Evolutionary conservation across 2,329 filamentous ascomycete species (phyloP).

Genomic region (Cladosporium cucumerinum): DNA sequence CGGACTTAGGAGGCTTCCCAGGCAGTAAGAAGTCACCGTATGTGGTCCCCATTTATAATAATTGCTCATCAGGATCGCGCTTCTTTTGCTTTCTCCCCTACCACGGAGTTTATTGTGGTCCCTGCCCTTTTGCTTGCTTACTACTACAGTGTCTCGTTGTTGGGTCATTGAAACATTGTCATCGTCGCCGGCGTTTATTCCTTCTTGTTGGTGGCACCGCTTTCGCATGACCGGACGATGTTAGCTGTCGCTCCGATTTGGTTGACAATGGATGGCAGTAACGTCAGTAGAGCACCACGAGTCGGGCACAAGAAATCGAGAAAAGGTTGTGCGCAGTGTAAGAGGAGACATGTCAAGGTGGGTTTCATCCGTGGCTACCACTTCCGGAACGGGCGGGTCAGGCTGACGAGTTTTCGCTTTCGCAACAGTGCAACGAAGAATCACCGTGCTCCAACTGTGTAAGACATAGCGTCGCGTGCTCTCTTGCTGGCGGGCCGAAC

Average conservation of each 20-base stretch:
- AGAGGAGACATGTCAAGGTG: conserved; percentile 33
- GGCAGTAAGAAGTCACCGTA: conserved; percentile 10
- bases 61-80: conserved; percentile 1
- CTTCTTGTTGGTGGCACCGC: not conserved
- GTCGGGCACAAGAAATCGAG: conserved; percentile 31
- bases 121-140: not conserved
- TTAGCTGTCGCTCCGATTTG: conserved; percentile 13
- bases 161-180: not conserved
- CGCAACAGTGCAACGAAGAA: conserved; percentile 32
- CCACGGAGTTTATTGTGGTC: not conserved
- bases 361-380: conserved; percentile 11
- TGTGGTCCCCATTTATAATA: conserved; percentile 11
- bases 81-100: not conserved
- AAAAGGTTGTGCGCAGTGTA: conserved; percentile 34
- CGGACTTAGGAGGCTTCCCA: conserved; percentile 11
- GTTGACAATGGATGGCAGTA: conserved; percentile 18
- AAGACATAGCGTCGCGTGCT: conserved; percentile 31
- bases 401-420: conserved; percentile 13
- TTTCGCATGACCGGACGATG: conserved; percentile 8
- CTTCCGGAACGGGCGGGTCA: not conserved
- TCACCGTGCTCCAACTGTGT: conserved; percentile 32
- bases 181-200: not conserved
- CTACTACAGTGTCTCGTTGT: not conserved
- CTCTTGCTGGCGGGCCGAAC: conserved; percentile 31
- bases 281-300: conserved; percentile 28